Evolutionary conservation across 306 rosid genomes (phyloP), one percentile per base, ranked within the genome.

Genomic region (Hylodesmum podocarpum): DNA sequence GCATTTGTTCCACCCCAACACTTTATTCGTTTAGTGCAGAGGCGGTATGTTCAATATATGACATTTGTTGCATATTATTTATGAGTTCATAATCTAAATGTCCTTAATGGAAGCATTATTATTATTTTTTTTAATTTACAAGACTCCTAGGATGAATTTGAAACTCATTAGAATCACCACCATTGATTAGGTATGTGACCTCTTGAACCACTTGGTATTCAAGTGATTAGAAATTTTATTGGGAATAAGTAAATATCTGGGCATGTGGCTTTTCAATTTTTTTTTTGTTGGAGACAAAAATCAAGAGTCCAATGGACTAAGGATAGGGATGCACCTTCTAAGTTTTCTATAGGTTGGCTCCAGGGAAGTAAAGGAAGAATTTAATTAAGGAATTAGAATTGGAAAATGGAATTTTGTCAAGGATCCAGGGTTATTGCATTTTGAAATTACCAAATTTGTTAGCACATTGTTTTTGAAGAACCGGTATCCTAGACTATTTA

Each of bases 1-100:
- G 96, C 97, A 83, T 95, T 92, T 92, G 99, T 95, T 73, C 99
- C 99, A 21, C 99, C 99, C 10, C 99, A 95, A 51, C 99, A 95
- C 76, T 95, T 95, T 54, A 95, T 95, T 80, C 97, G 99, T 79
- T 87, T 95, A 69, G 96, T 95, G 82, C 97, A 95, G 83, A 89
- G 99, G 80, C 89, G 99, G 99, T 95, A 89, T 66, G 86, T 50
- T 57, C 50, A 62, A 66, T 54, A 43, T 34, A 40, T 62, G 63
- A 68, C 78, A 59, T 67, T 28, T 22, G 13, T 47, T 66, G 29
- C 55, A 67, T 21, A 1, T 40, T 19, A 67, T 54, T 14, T 80
- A 29, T 76, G 49, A 71, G 46, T 76, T 70, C 54, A 24, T 53
- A 53, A 46, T 72, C 37, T 40, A 29, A 61, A 29, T 77, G 70